phyloP scores from a whole-genome alignment of 345 rosid species.

The Ricinus communis region DNA sequence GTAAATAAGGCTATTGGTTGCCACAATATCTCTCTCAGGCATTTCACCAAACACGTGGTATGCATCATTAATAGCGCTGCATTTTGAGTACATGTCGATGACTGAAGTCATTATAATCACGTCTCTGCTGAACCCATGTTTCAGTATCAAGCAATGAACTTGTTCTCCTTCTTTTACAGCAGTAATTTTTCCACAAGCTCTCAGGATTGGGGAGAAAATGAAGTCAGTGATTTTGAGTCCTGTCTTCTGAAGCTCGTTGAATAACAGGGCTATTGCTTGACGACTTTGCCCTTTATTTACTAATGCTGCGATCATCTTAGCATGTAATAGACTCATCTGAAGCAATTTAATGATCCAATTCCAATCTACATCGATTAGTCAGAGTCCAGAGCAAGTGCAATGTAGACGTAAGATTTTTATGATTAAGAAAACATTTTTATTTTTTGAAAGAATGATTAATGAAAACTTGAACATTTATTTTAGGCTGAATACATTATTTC shows the following conservation, averaged over 20 bases:
- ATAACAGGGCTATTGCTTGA: slow-evolving; percentile 5
- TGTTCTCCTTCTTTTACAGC: slow-evolving; percentile 19
- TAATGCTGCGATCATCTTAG: background rate
- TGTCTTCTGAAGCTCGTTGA: slow-evolving; percentile 7
- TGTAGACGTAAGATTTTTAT: no score
- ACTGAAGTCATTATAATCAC: slow-evolving; percentile 21
- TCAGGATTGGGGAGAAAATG: slow-evolving; percentile 9
- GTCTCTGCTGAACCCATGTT: slow-evolving; percentile 20
- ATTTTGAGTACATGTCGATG: slow-evolving; percentile 16
- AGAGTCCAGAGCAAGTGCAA: no score
- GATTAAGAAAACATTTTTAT: no score
- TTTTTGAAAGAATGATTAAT: no score
- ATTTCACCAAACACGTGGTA: slow-evolving; percentile 20
- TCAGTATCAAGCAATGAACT: slow-evolving; percentile 22
- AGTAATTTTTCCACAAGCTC: slow-evolving; percentile 1
- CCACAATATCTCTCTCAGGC: slow-evolving; percentile 23
- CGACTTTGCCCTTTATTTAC: slow-evolving; percentile 8
- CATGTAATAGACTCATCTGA: no score
- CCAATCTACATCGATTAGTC: no score
- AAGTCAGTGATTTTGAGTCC: slow-evolving; percentile 5
- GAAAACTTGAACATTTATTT: no score
- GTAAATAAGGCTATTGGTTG: slow-evolving; percentile 21
- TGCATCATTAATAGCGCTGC: background rate
- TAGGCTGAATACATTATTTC: no score
- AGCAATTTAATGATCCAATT: no score